Percentiles rank a stretch among this genome's conserved stretches.
phyloP scores from a whole-genome alignment of 2,329 filamentous ascomycete genomes.

The Colletotrichum destructivum region DNA sequence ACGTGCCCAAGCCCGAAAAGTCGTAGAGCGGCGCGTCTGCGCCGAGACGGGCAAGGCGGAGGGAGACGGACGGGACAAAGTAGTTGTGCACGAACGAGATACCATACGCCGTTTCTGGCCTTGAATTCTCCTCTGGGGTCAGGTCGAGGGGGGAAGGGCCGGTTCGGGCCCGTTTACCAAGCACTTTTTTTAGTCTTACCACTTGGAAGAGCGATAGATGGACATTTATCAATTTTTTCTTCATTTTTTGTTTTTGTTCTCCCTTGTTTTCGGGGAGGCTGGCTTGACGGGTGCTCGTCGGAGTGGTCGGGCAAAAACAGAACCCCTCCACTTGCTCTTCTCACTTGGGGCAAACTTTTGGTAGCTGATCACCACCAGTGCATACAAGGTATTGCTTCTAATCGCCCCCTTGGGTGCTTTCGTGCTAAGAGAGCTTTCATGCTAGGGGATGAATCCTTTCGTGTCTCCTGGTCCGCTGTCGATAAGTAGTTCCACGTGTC shows the following conservation, averaged over 20 bases:
- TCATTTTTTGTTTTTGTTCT: background rate
- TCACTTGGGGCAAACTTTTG: constrained; percentile 4
- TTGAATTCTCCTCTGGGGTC: constrained; percentile 1
- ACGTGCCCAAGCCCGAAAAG: constrained; percentile 45
- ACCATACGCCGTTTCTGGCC: constrained; percentile 16
- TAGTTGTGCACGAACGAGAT: constrained; percentile 19
- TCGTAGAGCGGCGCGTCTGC: background rate
- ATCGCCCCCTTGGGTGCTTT: too few relatives aligned
- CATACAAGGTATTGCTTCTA: constrained; percentile 9
- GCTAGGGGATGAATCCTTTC: too few relatives aligned
- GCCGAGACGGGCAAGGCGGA: background rate
- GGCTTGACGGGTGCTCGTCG: constrained; percentile 13
- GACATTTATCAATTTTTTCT: background rate
- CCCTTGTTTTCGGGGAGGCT: constrained; percentile 2
- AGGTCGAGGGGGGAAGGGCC: background rate
- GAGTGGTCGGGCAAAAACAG: background rate
- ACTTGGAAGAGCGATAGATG: constrained; percentile 24
- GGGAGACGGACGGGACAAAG: background rate
- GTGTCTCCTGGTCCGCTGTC: too few relatives aligned
- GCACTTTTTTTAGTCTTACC: background rate
- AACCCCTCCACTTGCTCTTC: background rate
- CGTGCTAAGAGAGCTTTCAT: too few relatives aligned
- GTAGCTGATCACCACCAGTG: background rate
- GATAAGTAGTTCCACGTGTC: too few relatives aligned
- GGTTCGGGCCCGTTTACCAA: constrained; percentile 3